Percentiles rank a stretch among this genome's conserved stretches.
Evolutionary conservation across 1,284 basidiomycete genomes (phyloP).

Genomic region (Singerocomus rubriflavus): DNA sequence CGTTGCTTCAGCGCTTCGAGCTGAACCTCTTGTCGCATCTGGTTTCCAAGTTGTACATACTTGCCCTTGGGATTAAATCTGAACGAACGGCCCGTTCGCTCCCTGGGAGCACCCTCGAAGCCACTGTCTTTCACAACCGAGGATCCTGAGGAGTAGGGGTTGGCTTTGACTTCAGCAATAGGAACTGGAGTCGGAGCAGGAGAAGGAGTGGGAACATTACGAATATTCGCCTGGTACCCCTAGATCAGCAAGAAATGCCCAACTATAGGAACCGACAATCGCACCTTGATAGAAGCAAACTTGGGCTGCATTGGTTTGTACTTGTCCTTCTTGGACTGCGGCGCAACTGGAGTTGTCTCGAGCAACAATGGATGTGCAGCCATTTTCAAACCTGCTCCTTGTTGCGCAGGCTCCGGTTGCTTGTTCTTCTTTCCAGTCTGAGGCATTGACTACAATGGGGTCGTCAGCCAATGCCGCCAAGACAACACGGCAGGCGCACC

Average conservation of each 20-base stretch:
- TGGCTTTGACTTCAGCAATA: constrained; percentile 46
- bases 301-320: constrained; percentile 98
- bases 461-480: constrained; percentile 6
- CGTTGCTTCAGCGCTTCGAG: constrained; percentile 90
- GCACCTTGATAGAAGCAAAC: constrained; percentile 87
- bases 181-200: constrained; percentile 51
- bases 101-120: constrained; percentile 69
- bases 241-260: not conserved
- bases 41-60: constrained; percentile 82
- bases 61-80: constrained; percentile 90
- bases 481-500: constrained; percentile 40
- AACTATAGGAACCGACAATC: not conserved
- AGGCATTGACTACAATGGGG: constrained; percentile 42
- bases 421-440: constrained; percentile 56
- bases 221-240: constrained; percentile 60
- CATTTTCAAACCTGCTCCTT: constrained; percentile 84
- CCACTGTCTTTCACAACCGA: constrained; percentile 50
- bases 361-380: constrained; percentile 85
- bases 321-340: constrained; percentile 80
- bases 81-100: constrained; percentile 69
- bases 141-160: constrained; percentile 68
- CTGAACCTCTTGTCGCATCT: constrained; percentile 80
- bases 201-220: constrained; percentile 64
- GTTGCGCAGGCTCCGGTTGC: constrained; percentile 58
- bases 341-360: constrained; percentile 55